These are phyloP conservation scores for Aurinia saxatilis DNA, from an alignment of 345 rosid species.

Conservation along the genomic window DNA sequence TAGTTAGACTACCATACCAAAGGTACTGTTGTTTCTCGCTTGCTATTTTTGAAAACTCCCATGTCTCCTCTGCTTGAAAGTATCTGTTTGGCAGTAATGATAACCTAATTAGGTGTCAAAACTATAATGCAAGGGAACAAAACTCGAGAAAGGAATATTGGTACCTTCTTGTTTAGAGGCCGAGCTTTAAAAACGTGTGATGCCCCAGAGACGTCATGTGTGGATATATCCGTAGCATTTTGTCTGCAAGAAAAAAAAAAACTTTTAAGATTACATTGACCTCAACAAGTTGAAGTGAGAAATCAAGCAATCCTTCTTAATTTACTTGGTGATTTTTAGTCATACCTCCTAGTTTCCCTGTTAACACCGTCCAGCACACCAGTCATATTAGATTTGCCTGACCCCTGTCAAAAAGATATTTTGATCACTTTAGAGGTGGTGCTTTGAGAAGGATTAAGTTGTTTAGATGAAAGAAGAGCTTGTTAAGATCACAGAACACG, in stretches of 20 bases:
- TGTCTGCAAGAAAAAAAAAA: constrained; percentile 28
- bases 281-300: neutral
- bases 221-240: constrained; percentile 31
- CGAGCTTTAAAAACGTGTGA: constrained; percentile 60
- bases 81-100: constrained; percentile 36
- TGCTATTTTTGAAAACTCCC: constrained; percentile 60
- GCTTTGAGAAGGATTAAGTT: constrained; percentile 1
- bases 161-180: constrained; percentile 79
- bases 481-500: neutral
- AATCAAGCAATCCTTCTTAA: neutral
- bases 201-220: constrained; percentile 34
- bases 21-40: constrained; percentile 72
- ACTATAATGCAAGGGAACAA: neutral
- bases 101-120: neutral
- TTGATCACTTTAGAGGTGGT: constrained; percentile 12
- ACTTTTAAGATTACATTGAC: constrained; percentile 3
- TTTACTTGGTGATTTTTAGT: neutral
- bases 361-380: constrained; percentile 32
- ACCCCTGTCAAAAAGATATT: constrained; percentile 37
- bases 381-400: constrained; percentile 30
- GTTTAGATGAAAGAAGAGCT: neutral
- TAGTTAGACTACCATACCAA: constrained; percentile 37
- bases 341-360: constrained; percentile 51
- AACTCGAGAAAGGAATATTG: neutral
- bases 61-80: constrained; percentile 76